These are phyloP conservation scores for Linanthus parryae DNA, from an alignment of 148 eudicot species.

Conservation along the genomic window DNA sequence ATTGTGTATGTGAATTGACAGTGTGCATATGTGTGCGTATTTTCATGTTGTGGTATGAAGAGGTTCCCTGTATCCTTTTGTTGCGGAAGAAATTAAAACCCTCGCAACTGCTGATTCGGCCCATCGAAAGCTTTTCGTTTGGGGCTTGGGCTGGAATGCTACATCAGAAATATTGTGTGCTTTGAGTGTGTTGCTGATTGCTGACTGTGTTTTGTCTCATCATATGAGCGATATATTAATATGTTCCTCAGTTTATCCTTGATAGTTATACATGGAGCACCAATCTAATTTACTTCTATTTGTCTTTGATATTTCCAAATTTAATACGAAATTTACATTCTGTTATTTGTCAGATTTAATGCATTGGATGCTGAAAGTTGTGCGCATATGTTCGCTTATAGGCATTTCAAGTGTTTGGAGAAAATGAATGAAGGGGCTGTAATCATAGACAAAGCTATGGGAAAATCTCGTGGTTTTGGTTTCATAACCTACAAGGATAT, in stretches of 20 bases:
- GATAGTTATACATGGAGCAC: too few species aligned
- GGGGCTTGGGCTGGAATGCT: slow-evolving; percentile 78
- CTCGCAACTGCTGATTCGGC: slow-evolving; percentile 67
- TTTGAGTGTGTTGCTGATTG: slow-evolving; percentile 63
- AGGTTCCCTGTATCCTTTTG: slow-evolving; percentile 58
- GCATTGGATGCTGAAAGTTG: neutral
- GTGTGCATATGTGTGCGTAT: slow-evolving; percentile 60
- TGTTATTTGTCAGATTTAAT: too few species aligned
- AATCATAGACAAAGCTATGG: slow-evolving; percentile 50
- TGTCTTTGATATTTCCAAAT: too few species aligned
- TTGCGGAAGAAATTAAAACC: slow-evolving; percentile 67
- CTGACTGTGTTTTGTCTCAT: slow-evolving; percentile 24
- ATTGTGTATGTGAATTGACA: slow-evolving; percentile 52
- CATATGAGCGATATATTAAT: slow-evolving; percentile 4
- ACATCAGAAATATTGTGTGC: slow-evolving; percentile 76
- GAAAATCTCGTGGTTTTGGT: slow-evolving; percentile 68
- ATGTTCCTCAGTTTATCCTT: too few species aligned
- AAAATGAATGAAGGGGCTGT: slow-evolving; percentile 74
- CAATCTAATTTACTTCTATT: too few species aligned
- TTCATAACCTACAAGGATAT: slow-evolving; percentile 57
- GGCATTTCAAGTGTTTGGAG: slow-evolving; percentile 63
- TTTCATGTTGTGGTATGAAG: slow-evolving; percentile 71
- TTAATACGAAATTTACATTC: too few species aligned
- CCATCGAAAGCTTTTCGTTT: slow-evolving; percentile 78
- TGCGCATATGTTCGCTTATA: slow-evolving; percentile 10